Evolutionary conservation across 2,329 filamentous ascomycete species (phyloP).

Genomic region (Hypoxylon sp.): DNA sequence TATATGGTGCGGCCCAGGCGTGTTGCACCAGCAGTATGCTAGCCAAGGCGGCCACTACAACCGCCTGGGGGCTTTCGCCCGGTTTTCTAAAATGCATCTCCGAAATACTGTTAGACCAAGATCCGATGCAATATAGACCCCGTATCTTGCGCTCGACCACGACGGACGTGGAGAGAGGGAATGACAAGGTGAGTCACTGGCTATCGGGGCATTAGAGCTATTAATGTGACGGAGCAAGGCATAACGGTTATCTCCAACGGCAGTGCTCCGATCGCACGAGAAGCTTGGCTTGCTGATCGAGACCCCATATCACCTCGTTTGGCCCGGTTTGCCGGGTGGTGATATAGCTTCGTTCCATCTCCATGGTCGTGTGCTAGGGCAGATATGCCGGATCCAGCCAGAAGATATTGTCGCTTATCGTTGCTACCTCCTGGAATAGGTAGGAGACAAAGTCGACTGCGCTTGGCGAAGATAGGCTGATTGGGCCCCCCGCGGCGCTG

Average conservation of each 20-base stretch:
- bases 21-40: constrained; percentile 31
- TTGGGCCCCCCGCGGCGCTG: constrained; percentile 3
- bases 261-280: constrained; percentile 26
- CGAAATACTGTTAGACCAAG: constrained; percentile 8
- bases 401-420: constrained; percentile 25
- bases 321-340: constrained; percentile 3
- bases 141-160: constrained; percentile 11
- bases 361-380: constrained; percentile 11
- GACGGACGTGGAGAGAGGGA: constrained; percentile 23
- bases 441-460: constrained; percentile 21
- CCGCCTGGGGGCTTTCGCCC: constrained; percentile 23
- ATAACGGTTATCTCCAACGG: constrained; percentile 13
- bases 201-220: constrained; percentile 20
- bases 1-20: constrained; percentile 38
- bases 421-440: constrained; percentile 46
- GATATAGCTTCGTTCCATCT: constrained; percentile 4
- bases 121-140: constrained; percentile 7
- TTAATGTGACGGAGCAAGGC: constrained; percentile 31
- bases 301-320: constrained; percentile 19
- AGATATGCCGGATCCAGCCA: constrained; percentile 27
- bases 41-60: constrained; percentile 36
- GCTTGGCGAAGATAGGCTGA: constrained; percentile 38
- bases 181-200: constrained; percentile 2
- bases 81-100: constrained; percentile 41
- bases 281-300: constrained; percentile 31